Base-by-base conservation (phyloP, 2,329 filamentous ascomycete genomes). In the Truncatella angustata region DNA sequence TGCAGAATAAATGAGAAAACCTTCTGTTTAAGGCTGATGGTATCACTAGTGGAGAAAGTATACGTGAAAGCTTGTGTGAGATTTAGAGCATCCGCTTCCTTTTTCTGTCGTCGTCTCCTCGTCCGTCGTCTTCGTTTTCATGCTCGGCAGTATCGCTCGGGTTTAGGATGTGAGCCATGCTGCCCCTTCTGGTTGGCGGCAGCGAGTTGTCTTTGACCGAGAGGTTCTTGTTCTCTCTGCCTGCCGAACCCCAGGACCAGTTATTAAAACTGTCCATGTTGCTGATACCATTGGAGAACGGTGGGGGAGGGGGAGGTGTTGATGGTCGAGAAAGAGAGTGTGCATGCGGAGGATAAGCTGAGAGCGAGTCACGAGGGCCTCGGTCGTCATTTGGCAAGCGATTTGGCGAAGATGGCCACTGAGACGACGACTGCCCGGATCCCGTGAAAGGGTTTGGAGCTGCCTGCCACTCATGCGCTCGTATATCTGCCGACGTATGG, bases 401-500 rank as follows among this genome's bases (percentile, higher is more conserved):
- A 56, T 64, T 81, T 0, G 81, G 81, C 7, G 81, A 83, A 3
- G 79, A 71, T 0, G 81, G 80, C 76, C 79, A 83, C 12, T 75
- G 74, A 3, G 71, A 68, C 1, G 78, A 73, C 7, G 76, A 70
- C 2, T 75, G 70, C 10, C 84, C 84, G 3, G 86, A 85, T 6
- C 81, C 77, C 64, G 85, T 88, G 10, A 86, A 88, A 4, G 87
- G 88, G 23, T 82, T 77, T 37, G 76, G 73, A 45, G 72, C 77
- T 6, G 77, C 78, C 56, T 85, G 86, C 85, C 89, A 93, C 34
- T 88, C 90, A 66, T 91, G 88, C 61, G 92, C 87, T 49, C 94
- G 87, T 60, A 99, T 97, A 67, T 99, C 94, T 53, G 94, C 94
- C 35, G 92, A 93, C 2, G 94, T 99, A 71, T 99, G 94, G 55